These are phyloP conservation scores for Barbarea vulgaris DNA, from an alignment of 345 rosid genomes.

Conservation along the genomic window DNA sequence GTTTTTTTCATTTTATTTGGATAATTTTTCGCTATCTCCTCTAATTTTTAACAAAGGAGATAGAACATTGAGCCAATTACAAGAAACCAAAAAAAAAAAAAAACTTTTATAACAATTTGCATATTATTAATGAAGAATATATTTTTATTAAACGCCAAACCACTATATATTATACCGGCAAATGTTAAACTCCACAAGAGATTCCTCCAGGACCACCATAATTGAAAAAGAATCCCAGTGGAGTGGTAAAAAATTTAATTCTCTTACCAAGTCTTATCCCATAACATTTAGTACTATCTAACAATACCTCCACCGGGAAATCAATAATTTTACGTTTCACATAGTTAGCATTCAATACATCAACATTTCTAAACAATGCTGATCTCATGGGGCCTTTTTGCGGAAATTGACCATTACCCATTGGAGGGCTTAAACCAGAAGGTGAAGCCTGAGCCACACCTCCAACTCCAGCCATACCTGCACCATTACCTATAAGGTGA, in stretches of 20 bases:
- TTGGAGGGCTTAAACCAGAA: slow-evolving; percentile 17
- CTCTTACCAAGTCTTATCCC: neutral
- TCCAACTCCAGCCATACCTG: neutral
- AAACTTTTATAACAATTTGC: too few relatives aligned
- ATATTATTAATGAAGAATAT: too few relatives aligned
- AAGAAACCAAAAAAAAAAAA: too few relatives aligned
- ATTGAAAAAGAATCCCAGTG: neutral
- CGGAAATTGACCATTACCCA: slow-evolving; percentile 32
- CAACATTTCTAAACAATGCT: neutral
- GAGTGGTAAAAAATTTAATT: neutral
- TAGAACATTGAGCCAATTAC: too few relatives aligned
- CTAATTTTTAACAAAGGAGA: too few relatives aligned
- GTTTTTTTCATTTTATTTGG: too few relatives aligned
- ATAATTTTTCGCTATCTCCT: too few relatives aligned
- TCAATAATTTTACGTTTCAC: neutral
- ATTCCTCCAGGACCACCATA: slow-evolving; percentile 20
- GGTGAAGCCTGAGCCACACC: slow-evolving; percentile 11
- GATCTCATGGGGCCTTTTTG: neutral
- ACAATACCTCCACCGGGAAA: neutral
- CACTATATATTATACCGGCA: neutral
- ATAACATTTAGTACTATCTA: slow-evolving; percentile 27
- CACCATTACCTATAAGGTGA: slow-evolving; percentile 2
- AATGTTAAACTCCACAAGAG: slow-evolving; percentile 14
- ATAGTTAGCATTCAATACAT: neutral
- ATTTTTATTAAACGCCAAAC: neutral